Percentiles rank a stretch among this genome's conserved stretches.
phyloP scores from a whole-genome alignment of 805 yeast genomes.

The Metschnikowia bowlesiae region DNA sequence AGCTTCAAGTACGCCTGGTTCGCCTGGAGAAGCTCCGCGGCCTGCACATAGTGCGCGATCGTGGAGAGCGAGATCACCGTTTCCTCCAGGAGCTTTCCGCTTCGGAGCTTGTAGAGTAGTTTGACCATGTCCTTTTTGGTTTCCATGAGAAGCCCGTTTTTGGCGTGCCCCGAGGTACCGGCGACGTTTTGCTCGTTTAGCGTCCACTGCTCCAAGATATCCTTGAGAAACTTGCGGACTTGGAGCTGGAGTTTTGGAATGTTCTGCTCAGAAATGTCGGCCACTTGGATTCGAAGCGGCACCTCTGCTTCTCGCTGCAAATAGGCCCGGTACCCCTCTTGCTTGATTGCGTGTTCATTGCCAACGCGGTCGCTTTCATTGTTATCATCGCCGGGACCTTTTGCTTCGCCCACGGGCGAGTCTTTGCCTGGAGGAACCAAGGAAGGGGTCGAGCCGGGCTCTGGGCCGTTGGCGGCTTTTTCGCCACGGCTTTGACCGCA shows the following conservation, averaged over 20 bases:
- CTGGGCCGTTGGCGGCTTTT: too few relatives aligned
- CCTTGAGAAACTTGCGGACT: conserved; percentile 45
- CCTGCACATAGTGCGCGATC: conserved; percentile 57
- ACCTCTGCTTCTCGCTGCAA: conserved; percentile 24
- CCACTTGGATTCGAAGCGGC: conserved; percentile 15
- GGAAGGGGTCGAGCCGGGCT: too few relatives aligned
- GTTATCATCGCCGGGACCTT: too few relatives aligned
- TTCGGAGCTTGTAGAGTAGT: conserved; percentile 41
- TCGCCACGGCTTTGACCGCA: too few relatives aligned
- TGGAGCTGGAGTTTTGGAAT: conserved; percentile 32
- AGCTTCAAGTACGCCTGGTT: conserved; percentile 67
- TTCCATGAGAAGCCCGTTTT: conserved; percentile 22
- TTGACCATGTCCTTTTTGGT: conserved; percentile 46
- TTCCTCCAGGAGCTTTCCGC: conserved; percentile 37
- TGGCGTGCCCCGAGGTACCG: background rate
- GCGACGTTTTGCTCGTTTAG: background rate
- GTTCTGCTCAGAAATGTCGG: conserved; percentile 28
- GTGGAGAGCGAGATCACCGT: conserved; percentile 55
- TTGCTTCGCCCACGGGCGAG: too few relatives aligned
- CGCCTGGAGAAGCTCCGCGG: conserved; percentile 46
- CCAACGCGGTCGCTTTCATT: too few relatives aligned
- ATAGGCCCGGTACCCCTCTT: conserved; percentile 20
- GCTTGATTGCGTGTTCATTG: background rate
- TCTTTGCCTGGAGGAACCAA: too few relatives aligned
- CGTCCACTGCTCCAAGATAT: conserved; percentile 44